Percentiles rank a stretch among this genome's conserved stretches.
Conservation (phyloP, 805 yeast species). For the Hanseniaspora taiwanica region DNA sequence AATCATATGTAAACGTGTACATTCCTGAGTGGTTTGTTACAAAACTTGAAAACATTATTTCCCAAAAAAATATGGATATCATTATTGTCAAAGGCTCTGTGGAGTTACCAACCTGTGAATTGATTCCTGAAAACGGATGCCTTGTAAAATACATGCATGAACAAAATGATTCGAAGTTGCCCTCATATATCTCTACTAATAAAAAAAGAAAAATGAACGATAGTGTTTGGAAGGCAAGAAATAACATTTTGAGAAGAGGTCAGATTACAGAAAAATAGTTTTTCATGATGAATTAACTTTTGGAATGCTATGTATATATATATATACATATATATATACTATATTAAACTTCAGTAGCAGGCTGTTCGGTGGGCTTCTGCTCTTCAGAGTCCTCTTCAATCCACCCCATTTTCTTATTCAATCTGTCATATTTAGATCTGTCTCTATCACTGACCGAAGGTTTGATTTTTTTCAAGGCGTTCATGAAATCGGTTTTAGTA, state of each 20-base stretch:
- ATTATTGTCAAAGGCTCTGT: slow-evolving; percentile 49
- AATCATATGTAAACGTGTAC: slow-evolving; percentile 38
- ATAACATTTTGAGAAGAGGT: slow-evolving; percentile 39
- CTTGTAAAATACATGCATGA: slow-evolving; percentile 9
- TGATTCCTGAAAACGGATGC: slow-evolving; percentile 24
- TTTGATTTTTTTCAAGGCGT: slow-evolving; percentile 61
- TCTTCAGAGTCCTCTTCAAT: slow-evolving; percentile 27
- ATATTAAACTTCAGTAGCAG: background rate
- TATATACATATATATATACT: slow-evolving; percentile 1
- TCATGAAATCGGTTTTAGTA: slow-evolving; percentile 48
- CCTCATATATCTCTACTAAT: slow-evolving; percentile 34
- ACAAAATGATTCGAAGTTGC: slow-evolving; percentile 2
- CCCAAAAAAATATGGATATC: slow-evolving; percentile 18
- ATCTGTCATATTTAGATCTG: slow-evolving; percentile 57
- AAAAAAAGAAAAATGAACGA: slow-evolving; percentile 31
- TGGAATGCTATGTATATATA: background rate
- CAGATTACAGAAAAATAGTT: slow-evolving; percentile 16
- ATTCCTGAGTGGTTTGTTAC: slow-evolving; percentile 28
- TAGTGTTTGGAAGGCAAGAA: slow-evolving; percentile 43
- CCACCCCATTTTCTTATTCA: slow-evolving; percentile 70
- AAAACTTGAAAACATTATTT: slow-evolving; percentile 8
- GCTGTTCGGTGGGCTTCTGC: slow-evolving; percentile 10
- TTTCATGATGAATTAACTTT: too few relatives aligned
- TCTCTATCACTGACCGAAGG: slow-evolving; percentile 89
- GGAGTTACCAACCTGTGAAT: slow-evolving; percentile 49